Evolutionary conservation across 2,329 filamentous ascomycete genomes (phyloP).

Genomic region (Fusarium torulosum): DNA sequence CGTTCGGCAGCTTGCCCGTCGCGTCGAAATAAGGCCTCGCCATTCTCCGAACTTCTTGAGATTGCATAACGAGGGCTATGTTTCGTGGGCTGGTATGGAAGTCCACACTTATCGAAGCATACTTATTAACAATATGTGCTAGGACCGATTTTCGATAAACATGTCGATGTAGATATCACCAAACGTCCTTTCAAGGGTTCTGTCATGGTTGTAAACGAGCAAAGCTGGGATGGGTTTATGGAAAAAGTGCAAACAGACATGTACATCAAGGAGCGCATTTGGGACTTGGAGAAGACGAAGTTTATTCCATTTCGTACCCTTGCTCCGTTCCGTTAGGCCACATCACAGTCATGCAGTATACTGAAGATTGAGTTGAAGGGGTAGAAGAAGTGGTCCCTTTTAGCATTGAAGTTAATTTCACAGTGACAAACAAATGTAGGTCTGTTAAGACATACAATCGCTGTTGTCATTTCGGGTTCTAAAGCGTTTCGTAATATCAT

Average conservation of each 20-base stretch:
- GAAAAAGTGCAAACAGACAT: constrained; percentile 4
- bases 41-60: constrained; percentile 12
- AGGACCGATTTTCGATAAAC: constrained; percentile 8
- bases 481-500: too few relatives aligned
- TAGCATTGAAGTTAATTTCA: too few relatives aligned
- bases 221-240: constrained; percentile 8
- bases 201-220: constrained; percentile 6
- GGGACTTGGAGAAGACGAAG: constrained; percentile 7
- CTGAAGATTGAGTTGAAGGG: too few relatives aligned
- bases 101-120: neutral
- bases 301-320: constrained; percentile 10
- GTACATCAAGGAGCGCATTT: constrained; percentile 5
- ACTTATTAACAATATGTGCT: neutral
- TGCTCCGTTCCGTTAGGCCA: constrained; percentile 5
- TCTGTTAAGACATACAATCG: too few relatives aligned
- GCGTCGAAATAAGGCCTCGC: constrained; percentile 9
- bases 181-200: constrained; percentile 12
- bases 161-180: constrained; percentile 3
- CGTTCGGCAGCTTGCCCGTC: neutral
- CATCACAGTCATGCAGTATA: too few relatives aligned
- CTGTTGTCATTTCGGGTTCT: too few relatives aligned
- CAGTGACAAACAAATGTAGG: too few relatives aligned
- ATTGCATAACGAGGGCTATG: constrained; percentile 10
- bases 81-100: constrained; percentile 5
- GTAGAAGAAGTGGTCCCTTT: too few relatives aligned